Base-by-base conservation (phyloP, 495 filamentous ascomycete genomes). In the Penicillium cataractarum region DNA sequence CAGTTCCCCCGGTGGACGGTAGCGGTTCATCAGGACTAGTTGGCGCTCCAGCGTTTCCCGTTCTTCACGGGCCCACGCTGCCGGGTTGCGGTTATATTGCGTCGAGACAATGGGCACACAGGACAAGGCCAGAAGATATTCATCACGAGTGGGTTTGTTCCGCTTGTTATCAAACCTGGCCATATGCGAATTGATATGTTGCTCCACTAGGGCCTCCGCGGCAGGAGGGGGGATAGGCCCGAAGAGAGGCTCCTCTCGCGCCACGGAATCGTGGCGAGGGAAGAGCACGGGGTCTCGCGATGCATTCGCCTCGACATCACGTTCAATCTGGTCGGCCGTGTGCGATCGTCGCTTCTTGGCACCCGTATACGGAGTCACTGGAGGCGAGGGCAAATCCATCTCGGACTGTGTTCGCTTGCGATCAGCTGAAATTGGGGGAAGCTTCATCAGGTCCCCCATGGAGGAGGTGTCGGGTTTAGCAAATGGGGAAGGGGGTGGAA, bases 111-210 rank as follows among this genome's bases (percentile, higher is more conserved):
- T 83, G 21, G 89, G 86, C 54, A 87, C 84, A 74, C 90, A 90
- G 52, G 82, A 84, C 24, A 93, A 73, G 1, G 85, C 84, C 48
- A 92, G 67, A 44, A 85, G 74, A 70, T 93, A 93, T 63, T 93
- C 90, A 62, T 89, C 87, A 26, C 78, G 79, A 4, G 83, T 84
- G 19, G 90, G 90, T 56, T 88, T 89, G 58, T 86, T 83, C 21
- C 82, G 68, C 57, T 81, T 83, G 59, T 83, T 82, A 64, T 78
- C 78, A 74, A 86, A 82, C 37, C 76, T 70, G 29, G 78, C 77
- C 62, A 87, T 83, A 49, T 88, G 82, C n/a, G 84, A 82, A 54
- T 83, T 82, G 57, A 92, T 87, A 73, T 92, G 89, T 46, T 84
- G 80, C 51, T 87, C 84, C 46, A 91, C 84, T 55, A 89, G 69